Conservation (phyloP, 108 stramenopile genomes). For the Stephanodiscus minutulus region DNA sequence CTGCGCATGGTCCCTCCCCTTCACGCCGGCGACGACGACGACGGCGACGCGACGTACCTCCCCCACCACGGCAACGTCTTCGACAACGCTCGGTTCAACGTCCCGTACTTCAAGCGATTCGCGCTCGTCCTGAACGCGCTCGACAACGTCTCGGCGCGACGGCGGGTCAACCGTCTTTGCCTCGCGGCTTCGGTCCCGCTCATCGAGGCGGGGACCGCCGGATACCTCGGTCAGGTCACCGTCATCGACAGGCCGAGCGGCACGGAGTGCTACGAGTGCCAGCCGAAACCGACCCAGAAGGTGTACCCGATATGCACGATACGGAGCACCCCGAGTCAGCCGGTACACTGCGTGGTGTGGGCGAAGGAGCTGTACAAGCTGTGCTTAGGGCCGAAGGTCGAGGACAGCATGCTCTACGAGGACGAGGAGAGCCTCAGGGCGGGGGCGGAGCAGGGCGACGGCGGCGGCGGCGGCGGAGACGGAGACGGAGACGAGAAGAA, state of each 20-base stretch:
- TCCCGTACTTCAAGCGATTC: conserved; percentile 88
- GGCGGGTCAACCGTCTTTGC: conserved; percentile 98
- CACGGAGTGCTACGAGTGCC: conserved; percentile 98
- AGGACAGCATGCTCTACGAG: conserved; percentile 71
- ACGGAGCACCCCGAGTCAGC: conserved; percentile 94
- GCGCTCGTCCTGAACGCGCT: conserved; percentile 92
- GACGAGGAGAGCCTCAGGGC: conserved; percentile 49
- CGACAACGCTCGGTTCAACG: conserved; percentile 88
- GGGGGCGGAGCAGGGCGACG: conserved; percentile 21
- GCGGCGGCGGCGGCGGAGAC: conserved; percentile 6
- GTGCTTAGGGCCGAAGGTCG: conserved; percentile 77
- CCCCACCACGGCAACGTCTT: conserved; percentile 95
- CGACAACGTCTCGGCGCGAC: conserved; percentile 96
- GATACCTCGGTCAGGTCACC: conserved; percentile 96
- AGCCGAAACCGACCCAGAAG: conserved; percentile 93
- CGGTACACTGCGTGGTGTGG: conserved; percentile 99
- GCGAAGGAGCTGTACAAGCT: conserved; percentile 98
- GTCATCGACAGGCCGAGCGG: conserved; percentile 82
- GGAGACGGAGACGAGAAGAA: conserved; percentile 10
- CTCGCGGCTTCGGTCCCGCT: conserved; percentile 92
- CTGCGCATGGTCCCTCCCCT: conserved; percentile 56
- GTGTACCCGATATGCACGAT: conserved; percentile 99
- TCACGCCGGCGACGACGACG: too few relatives aligned
- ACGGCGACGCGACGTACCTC: conserved; percentile 66
- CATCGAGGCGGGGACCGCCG: conserved; percentile 98